Conservation (phyloP, 2,329 filamentous ascomycete species). For the Microdochium nivale region DNA sequence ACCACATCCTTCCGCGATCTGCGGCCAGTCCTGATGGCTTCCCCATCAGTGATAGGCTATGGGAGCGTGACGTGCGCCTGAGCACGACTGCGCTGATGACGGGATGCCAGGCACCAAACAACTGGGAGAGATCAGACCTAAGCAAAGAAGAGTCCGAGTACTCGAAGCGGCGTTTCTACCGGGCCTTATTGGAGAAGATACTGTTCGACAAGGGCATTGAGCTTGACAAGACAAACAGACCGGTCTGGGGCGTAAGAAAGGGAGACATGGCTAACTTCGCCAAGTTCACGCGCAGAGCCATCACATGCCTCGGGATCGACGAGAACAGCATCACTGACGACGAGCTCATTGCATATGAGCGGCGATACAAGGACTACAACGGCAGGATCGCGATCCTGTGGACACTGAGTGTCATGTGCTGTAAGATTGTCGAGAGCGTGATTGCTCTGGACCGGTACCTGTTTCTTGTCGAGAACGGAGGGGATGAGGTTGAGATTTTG, state of each 20-base stretch:
- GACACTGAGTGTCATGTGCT: constrained; percentile 21
- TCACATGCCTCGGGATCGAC: constrained; percentile 13
- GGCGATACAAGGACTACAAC: constrained; percentile 10
- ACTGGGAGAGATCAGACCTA: constrained; percentile 16
- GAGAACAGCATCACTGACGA: constrained; percentile 4
- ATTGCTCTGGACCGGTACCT: constrained; percentile 22
- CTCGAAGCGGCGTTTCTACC: constrained; percentile 16
- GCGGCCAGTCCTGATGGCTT: constrained; percentile 26
- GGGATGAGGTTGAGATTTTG: constrained; percentile 13
- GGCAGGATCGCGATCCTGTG: constrained; percentile 21
- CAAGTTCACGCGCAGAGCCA: constrained; percentile 16
- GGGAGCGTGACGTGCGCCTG: constrained; percentile 10
- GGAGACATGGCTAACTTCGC: constrained; percentile 15
- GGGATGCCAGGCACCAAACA: constrained; percentile 22
- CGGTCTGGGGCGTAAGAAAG: constrained; percentile 21
- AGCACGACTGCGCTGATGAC: constrained; percentile 23
- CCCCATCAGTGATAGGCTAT: constrained; percentile 25
- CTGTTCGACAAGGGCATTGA: constrained; percentile 15
- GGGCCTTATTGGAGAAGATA: constrained; percentile 16
- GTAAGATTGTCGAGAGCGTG: constrained; percentile 21
- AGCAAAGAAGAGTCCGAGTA: constrained; percentile 10
- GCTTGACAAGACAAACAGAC: constrained; percentile 5
- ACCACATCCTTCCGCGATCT: constrained; percentile 22
- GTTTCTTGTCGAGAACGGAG: constrained; percentile 16
- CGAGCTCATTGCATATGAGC: constrained; percentile 16